phyloP scores from a whole-genome alignment of 306 rosid genomes.

The Crataegus laevigata region DNA sequence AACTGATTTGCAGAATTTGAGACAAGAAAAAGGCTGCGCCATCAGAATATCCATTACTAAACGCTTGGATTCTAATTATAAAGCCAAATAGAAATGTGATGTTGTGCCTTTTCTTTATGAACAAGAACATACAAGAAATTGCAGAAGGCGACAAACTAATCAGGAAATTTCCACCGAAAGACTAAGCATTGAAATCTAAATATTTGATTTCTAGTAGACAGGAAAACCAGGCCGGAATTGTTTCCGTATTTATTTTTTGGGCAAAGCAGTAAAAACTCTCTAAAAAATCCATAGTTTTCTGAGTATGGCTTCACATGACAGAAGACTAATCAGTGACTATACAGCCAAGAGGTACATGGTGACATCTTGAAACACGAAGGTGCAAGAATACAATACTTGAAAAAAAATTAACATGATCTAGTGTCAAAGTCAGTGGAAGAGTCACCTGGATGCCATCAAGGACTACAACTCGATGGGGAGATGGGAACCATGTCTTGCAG shows the following conservation, averaged over 20 bases:
- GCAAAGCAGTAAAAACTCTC: too few species aligned
- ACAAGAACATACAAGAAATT: not conserved
- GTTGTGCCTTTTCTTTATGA: not conserved
- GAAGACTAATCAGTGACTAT: not conserved
- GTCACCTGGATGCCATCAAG: slow-evolving; percentile 89
- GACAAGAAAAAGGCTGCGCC: not conserved
- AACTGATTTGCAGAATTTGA: not conserved
- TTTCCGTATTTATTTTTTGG: not conserved
- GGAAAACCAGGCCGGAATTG: not conserved
- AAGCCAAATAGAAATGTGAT: not conserved
- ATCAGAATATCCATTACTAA: not conserved
- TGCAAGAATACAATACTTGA: not conserved
- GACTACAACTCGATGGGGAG: slow-evolving; percentile 62
- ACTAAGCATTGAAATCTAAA: not conserved
- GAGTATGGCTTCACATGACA: not conserved
- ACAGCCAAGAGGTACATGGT: not conserved
- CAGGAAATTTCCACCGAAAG: not conserved
- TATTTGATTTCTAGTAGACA: not conserved
- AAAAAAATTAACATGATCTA: slow-evolving; percentile 1
- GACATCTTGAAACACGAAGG: not conserved
- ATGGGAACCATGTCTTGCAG: slow-evolving; percentile 48
- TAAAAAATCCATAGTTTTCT: not conserved
- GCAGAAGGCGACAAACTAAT: not conserved
- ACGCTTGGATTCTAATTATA: not conserved
- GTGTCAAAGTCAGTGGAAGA: not conserved